Evolutionary conservation across 352 stramenopile genomes (phyloP).

Genomic region (Pythium sukuiense): DNA sequence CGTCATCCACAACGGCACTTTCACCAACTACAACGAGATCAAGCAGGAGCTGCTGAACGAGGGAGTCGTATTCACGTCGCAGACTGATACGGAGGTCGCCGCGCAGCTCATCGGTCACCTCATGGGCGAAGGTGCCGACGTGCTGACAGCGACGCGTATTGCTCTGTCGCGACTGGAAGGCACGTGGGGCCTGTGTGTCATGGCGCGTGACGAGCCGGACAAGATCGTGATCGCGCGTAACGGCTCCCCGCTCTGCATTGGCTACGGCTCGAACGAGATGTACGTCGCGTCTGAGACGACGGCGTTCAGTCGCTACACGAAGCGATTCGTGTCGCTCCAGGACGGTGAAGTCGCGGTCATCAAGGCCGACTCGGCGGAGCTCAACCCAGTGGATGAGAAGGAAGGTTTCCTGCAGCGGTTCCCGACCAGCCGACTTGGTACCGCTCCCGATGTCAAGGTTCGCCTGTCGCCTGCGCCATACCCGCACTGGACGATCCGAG

Average conservation of each 20-base stretch:
- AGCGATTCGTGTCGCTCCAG: conserved; percentile 97
- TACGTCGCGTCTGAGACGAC: conserved; percentile 97
- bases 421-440: conserved; percentile 87
- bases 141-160: conserved; percentile 89
- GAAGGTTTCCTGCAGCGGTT: conserved; percentile 82
- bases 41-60: conserved; percentile 85
- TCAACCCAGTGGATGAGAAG: conserved; percentile 88
- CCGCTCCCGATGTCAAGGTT: conserved; percentile 94
- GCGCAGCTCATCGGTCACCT: conserved; percentile 95
- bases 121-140: conserved; percentile 81
- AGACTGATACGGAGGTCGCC: conserved; percentile 99
- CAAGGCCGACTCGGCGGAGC: conserved; percentile 90
- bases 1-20: conserved; percentile 99
- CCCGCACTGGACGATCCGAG: conserved; percentile 96
- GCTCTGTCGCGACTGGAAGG: conserved; percentile 92
- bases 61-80: conserved; percentile 92
- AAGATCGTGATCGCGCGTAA: conserved; percentile 98
- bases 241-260: conserved; percentile 93
- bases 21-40: conserved; percentile 96
- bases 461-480: conserved; percentile 93
- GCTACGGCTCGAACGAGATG: conserved; percentile 91
- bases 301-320: conserved; percentile 94
- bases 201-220: conserved; percentile 90
- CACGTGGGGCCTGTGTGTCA: conserved; percentile 96
- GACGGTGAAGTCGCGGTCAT: conserved; percentile 96